Evolutionary conservation across 192 early-diverging fungal species (phyloP).

Genomic region (Coemansia sp.): DNA sequence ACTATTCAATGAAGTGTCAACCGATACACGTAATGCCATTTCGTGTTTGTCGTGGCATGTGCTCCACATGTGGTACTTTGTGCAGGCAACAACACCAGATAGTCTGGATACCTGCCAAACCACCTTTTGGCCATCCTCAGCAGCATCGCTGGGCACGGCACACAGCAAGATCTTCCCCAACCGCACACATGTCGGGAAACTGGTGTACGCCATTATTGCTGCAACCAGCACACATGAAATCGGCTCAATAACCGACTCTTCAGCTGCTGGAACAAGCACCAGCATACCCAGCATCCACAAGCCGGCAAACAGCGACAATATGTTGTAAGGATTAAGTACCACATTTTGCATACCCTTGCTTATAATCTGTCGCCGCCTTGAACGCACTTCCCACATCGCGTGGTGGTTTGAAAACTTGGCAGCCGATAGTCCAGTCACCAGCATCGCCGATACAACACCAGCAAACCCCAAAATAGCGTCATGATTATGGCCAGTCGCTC

Average conservation of each 20-base stretch:
- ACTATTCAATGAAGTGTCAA: background rate
- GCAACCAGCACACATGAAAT: constrained; percentile 33
- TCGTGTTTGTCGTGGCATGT: constrained; percentile 12
- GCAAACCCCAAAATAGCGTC: constrained; percentile 9
- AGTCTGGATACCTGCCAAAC: constrained; percentile 21
- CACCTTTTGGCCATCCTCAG: background rate
- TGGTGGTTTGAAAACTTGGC: constrained; percentile 38
- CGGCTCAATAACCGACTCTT: constrained; percentile 38
- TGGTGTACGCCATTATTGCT: constrained; percentile 22
- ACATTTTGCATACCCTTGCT: constrained; percentile 23
- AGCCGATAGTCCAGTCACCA: constrained; percentile 19
- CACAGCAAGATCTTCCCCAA: constrained; percentile 28
- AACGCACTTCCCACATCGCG: constrained; percentile 26
- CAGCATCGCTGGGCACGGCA: constrained; percentile 12
- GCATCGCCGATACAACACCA: constrained; percentile 13
- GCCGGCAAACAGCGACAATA: constrained; percentile 26
- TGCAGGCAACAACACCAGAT: constrained; percentile 32
- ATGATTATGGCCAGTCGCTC: constrained; percentile 10
- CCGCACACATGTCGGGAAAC: constrained; percentile 27
- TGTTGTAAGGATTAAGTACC: constrained; percentile 38
- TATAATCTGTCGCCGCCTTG: constrained; percentile 1
- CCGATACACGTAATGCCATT: constrained; percentile 20
- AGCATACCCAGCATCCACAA: constrained; percentile 25
- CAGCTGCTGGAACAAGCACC: constrained; percentile 19
- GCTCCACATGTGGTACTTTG: constrained; percentile 25